Evolutionary conservation across 2,329 filamentous ascomycete species (phyloP).

Genomic region (Aurifilum marmelostoma): DNA sequence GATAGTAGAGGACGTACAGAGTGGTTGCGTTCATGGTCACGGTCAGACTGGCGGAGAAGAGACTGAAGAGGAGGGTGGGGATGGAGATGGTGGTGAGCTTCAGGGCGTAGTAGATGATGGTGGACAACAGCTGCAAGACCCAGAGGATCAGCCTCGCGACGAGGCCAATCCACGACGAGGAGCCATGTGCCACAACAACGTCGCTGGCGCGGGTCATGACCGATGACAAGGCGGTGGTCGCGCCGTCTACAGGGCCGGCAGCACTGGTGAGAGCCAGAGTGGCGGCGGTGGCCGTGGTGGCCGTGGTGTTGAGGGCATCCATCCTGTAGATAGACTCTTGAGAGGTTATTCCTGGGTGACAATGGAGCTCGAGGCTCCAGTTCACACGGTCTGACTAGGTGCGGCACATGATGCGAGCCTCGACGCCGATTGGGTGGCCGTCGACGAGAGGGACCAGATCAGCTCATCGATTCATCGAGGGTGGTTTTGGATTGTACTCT

Average conservation of each 20-base stretch:
- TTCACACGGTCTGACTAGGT: slow-evolving; percentile 24
- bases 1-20: slow-evolving; percentile 63
- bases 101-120: slow-evolving; percentile 75
- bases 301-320: slow-evolving; percentile 27
- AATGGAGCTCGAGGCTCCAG: slow-evolving; percentile 14
- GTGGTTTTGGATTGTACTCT: background rate
- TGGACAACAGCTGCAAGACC: slow-evolving; percentile 59
- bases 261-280: slow-evolving; percentile 17
- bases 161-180: slow-evolving; percentile 60
- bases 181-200: slow-evolving; percentile 43
- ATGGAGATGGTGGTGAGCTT: slow-evolving; percentile 86
- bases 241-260: slow-evolving; percentile 36
- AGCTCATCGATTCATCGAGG: slow-evolving; percentile 24
- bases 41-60: slow-evolving; percentile 91
- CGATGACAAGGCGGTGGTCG: slow-evolving; percentile 41
- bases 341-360: background rate
- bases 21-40: slow-evolving; percentile 99
- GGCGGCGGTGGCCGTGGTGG: slow-evolving; percentile 11
- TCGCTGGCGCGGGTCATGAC: slow-evolving; percentile 44
- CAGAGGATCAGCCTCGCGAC: slow-evolving; percentile 59
- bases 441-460: slow-evolving; percentile 14
- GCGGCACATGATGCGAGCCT: slow-evolving; percentile 29
- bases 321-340: slow-evolving; percentile 12
- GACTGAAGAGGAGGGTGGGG: slow-evolving; percentile 84
- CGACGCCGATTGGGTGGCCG: slow-evolving; percentile 29